Percentiles rank a stretch among this genome's conserved stretches.
Conservation (phyloP, 2,329 filamentous ascomycete species). For the Seiridium unicorne region DNA sequence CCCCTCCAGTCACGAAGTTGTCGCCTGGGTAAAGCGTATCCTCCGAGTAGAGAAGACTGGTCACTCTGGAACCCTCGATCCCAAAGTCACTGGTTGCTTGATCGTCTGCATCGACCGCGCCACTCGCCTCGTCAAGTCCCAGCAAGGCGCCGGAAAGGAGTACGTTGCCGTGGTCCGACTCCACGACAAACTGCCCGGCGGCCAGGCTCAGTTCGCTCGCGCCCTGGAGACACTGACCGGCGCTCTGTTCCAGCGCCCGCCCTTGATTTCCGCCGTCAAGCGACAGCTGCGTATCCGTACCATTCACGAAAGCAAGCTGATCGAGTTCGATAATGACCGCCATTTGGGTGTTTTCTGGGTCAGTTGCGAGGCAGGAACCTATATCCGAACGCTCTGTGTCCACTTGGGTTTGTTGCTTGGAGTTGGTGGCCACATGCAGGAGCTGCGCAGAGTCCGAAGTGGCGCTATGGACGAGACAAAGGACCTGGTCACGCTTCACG, state of each 20-base stretch:
- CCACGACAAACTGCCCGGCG: conserved; percentile 92
- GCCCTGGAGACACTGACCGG: conserved; percentile 95
- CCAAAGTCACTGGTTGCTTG: conserved; percentile 94
- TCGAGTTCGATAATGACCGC: conserved; percentile 97
- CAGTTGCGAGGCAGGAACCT: conserved; percentile 96
- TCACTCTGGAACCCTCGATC: conserved; percentile 96
- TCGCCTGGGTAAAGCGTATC: conserved; percentile 98
- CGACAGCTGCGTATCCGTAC: conserved; percentile 96
- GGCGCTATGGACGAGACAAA: conserved; percentile 93
- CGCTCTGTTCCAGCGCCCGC: conserved; percentile 94
- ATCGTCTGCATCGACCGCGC: conserved; percentile 85
- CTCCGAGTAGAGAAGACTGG: conserved; percentile 94
- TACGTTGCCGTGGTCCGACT: conserved; percentile 95
- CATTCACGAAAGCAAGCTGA: conserved; percentile 94
- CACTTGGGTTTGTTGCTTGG: conserved; percentile 76
- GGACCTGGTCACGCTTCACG: conserved; percentile 89
- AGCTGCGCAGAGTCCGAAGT: conserved; percentile 88
- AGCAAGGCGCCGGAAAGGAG: conserved; percentile 98
- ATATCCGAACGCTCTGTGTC: conserved; percentile 97
- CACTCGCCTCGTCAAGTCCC: conserved; percentile 95
- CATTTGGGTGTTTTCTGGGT: conserved; percentile 99
- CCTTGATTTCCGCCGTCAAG: conserved; percentile 98
- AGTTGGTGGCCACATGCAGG: conserved; percentile 97
- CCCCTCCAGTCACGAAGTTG: conserved; percentile 96
- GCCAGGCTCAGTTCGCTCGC: conserved; percentile 87